phyloP scores from a whole-genome alignment of 371 early-diverging fungal genomes.

The Actinomortierella ambigua region DNA sequence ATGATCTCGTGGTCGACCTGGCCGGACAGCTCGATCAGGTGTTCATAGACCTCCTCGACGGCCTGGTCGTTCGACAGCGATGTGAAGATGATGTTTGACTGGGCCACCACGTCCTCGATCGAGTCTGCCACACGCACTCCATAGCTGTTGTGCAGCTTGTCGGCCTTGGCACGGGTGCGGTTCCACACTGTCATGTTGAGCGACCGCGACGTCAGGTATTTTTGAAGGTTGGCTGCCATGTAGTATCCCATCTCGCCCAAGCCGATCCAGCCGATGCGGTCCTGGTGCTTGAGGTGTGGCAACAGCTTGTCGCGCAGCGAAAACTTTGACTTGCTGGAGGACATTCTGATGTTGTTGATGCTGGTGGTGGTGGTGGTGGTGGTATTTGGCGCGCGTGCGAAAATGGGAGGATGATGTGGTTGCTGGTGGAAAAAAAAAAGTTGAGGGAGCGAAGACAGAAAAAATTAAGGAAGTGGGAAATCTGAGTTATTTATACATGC shows the following conservation, averaged over 20 bases:
- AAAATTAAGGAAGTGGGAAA: no score
- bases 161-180: constrained; percentile 25
- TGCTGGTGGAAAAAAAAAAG: no score
- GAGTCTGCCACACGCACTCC: constrained; percentile 36
- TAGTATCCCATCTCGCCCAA: constrained; percentile 39
- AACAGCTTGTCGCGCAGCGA: no score
- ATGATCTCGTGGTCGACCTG: constrained; percentile 25
- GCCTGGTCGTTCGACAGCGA: constrained; percentile 43
- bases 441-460: no score
- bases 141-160: constrained; percentile 17
- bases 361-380: no score
- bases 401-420: no score
- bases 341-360: no score
- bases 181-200: constrained; percentile 41
- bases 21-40: constrained; percentile 22
- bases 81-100: constrained; percentile 46
- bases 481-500: no score
- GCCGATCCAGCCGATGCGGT: constrained; percentile 36
- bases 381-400: no score
- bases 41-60: constrained; percentile 36
- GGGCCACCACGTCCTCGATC: constrained; percentile 33
- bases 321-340: no score
- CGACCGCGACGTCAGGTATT: constrained; percentile 24
- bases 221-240: constrained; percentile 45
- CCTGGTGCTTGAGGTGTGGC: no score